A percentile compares a stretch with the other conserved stretches of the same genome.
phyloP scores from a whole-genome alignment of 306 rosid genomes.

The cucumber (Cucumis sativus) region DNA sequence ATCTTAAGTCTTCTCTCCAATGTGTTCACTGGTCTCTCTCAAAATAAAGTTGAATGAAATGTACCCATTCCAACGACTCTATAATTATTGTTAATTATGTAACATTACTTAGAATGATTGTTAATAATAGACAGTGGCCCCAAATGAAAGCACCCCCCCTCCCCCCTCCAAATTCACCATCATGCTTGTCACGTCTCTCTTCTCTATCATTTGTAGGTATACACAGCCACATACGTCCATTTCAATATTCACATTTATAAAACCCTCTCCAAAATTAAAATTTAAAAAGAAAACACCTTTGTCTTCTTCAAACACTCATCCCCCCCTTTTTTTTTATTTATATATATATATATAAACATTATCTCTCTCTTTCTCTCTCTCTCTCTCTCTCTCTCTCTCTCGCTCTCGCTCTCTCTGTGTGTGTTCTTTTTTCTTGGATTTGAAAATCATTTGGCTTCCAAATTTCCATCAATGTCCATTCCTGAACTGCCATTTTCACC shows the following conservation, averaged over 20 bases:
- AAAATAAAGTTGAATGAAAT: not conserved
- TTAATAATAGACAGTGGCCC: not conserved
- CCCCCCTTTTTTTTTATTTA: not conserved
- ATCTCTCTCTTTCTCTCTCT: not conserved
- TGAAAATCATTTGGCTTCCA: not conserved
- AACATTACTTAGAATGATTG: not conserved
- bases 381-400: no score
- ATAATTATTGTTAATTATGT: not conserved
- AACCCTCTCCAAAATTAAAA: slow-evolving; percentile 9
- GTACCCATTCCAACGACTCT: not conserved
- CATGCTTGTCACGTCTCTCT: slow-evolving; percentile 5
- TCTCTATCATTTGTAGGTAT: not conserved
- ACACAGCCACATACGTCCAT: slow-evolving; percentile 5
- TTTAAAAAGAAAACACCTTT: not conserved
- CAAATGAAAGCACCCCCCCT: not conserved
- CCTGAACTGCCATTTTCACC: slow-evolving; percentile 20
- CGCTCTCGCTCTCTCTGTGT: no score
- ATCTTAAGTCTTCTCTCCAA: not conserved
- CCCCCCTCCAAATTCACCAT: not conserved
- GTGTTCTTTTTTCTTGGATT: not conserved
- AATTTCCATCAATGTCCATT: slow-evolving; percentile 17
- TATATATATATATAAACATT: not conserved
- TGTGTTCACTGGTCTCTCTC: not conserved
- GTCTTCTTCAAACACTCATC: not conserved
- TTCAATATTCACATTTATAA: slow-evolving; percentile 14